Base-by-base conservation (phyloP, 345 rosid genomes). In the Balakata baccata region DNA sequence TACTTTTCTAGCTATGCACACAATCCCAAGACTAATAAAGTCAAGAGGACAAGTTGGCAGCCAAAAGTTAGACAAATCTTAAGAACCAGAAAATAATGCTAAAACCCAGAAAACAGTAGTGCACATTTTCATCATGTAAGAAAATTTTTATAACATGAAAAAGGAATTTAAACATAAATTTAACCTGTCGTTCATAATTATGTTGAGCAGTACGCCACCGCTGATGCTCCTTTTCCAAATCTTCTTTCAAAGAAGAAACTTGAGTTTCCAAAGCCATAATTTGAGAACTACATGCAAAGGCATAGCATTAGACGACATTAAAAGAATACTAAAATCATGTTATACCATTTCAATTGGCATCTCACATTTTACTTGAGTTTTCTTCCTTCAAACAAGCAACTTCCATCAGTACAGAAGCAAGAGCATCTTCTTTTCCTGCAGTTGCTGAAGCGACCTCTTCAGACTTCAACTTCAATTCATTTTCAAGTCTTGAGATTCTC, bases 121-220 rank as follows among this genome's bases (percentile, higher is more conserved):
- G 8, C 22, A 63, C 66, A 63, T 63, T 25, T 60, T 63, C 11
- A 17, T 54, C 18, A 16, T 22, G 37, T 10, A 46, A 7, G 2
- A 46, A 49, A 66, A 45, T 20, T 22, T 46, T 54, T 56, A 5
- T 29, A 49, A 49, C 3, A 67, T n/a, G 4, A 11, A 47, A 34
- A 14, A 23, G 11, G 66, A 56, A 29, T n/a, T 20, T 29, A 22
- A 66, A 71, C 7, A 12, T 62, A 69, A 71, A 73, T 69, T 6
- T 62, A 57, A 95, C 99, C 98, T 95, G 99, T 86, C 97, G 85
- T 87, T 95, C 99, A 71, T 95, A 95, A 78, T 95, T 95, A 63
- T 89, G 82, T 80, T 92, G 96, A 72, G 97, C 90, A 79, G 84
- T 66, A 61, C 88, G 89, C 92, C 98, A 87, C 72, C 87, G 82